Percentiles rank a stretch among this genome's conserved stretches.
phyloP scores from a whole-genome alignment of 768 basidiomycete genomes.

The Xerocomus potaroensis region DNA sequence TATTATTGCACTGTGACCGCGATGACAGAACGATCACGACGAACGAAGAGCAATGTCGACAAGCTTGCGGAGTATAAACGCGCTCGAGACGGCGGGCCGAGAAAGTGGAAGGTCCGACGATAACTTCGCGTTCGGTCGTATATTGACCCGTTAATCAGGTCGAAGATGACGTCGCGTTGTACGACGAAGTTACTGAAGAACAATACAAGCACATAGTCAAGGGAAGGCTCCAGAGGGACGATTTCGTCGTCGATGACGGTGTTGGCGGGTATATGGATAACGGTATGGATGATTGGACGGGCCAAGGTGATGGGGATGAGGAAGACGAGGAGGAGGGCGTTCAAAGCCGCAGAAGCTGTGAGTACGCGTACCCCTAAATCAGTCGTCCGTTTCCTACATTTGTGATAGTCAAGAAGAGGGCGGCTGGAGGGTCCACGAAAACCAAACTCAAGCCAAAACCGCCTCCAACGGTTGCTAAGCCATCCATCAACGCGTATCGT shows the following conservation, averaged over 20 bases:
- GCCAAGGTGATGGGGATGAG: slow-evolving; percentile 49
- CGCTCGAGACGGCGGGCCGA: slow-evolving; percentile 53
- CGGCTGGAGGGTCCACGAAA: slow-evolving; percentile 23
- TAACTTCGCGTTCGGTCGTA: slow-evolving; percentile 1
- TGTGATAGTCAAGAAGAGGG: slow-evolving; percentile 30
- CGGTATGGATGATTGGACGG: slow-evolving; percentile 92
- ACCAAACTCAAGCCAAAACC: slow-evolving; percentile 40
- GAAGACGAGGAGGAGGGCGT: slow-evolving; percentile 47
- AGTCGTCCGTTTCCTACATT: not conserved
- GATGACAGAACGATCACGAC: slow-evolving; percentile 29
- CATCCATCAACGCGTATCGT: slow-evolving; percentile 77
- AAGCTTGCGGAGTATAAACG: slow-evolving; percentile 59
- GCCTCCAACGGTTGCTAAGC: slow-evolving; percentile 47
- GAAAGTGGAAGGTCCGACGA: slow-evolving; percentile 51
- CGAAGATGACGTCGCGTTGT: slow-evolving; percentile 67
- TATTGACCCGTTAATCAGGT: slow-evolving; percentile 30
- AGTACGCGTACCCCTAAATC: slow-evolving; percentile 15
- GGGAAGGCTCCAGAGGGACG: slow-evolving; percentile 77
- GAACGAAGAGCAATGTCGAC: slow-evolving; percentile 27
- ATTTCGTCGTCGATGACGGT: slow-evolving; percentile 96
- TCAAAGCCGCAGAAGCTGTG: slow-evolving; percentile 39
- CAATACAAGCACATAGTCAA: slow-evolving; percentile 85
- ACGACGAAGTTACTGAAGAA: slow-evolving; percentile 88
- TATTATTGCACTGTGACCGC: not conserved
- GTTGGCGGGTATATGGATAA: slow-evolving; percentile 90